Percentiles rank a stretch among this genome's conserved stretches.
These are phyloP conservation scores for Colletotrichum chlorophyti DNA, from an alignment of 2,329 filamentous ascomycete genomes.

Conservation along the genomic window DNA sequence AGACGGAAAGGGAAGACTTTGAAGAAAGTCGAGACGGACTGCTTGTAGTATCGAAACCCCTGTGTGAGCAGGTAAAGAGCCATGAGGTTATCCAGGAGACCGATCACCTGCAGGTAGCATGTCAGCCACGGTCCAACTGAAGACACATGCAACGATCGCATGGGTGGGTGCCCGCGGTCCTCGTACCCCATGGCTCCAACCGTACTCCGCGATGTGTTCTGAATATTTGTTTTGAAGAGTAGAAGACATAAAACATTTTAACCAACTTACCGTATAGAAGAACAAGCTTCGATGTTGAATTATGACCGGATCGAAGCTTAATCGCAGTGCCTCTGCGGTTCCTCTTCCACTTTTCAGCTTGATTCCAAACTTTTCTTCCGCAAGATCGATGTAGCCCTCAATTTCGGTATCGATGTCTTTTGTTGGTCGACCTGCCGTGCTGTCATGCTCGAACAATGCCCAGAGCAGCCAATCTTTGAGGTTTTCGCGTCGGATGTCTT, in stretches of 20 bases:
- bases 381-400: slow-evolving; percentile 58
- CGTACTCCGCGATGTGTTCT: too few relatives aligned
- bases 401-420: slow-evolving; percentile 58
- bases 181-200: too few relatives aligned
- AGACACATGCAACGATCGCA: not conserved
- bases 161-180: too few relatives aligned
- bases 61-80: slow-evolving; percentile 38
- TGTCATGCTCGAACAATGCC: slow-evolving; percentile 59
- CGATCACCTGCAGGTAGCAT: slow-evolving; percentile 44
- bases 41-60: slow-evolving; percentile 51
- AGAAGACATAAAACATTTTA: fast-evolving
- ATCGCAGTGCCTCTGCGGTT: slow-evolving; percentile 56
- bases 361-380: slow-evolving; percentile 58
- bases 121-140: slow-evolving; percentile 20
- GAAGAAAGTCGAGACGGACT: slow-evolving; percentile 50
- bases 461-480: slow-evolving; percentile 67
- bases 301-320: slow-evolving; percentile 64
- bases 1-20: slow-evolving; percentile 62
- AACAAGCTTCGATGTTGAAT: slow-evolving; percentile 61
- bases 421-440: slow-evolving; percentile 41
- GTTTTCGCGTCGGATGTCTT: slow-evolving; percentile 64
- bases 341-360: slow-evolving; percentile 59
- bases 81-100: slow-evolving; percentile 51
- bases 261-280: slow-evolving; percentile 60
- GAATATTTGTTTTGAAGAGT: not conserved